Base-by-base conservation (phyloP, 345 rosid species). In the Ceriops zippeliana region DNA sequence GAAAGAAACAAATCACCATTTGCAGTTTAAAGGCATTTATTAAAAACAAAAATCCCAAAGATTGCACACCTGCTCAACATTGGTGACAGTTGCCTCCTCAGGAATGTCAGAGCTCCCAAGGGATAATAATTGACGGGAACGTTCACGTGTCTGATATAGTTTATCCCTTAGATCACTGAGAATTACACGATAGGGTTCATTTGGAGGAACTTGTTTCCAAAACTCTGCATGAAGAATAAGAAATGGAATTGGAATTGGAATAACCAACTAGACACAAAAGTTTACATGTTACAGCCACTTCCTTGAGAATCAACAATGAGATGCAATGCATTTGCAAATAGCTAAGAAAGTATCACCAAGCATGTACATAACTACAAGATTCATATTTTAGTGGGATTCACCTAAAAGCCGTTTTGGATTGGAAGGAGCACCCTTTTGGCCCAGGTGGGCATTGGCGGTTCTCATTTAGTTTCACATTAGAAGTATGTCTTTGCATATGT, bases 141-240 rank as follows among this genome's bases (percentile, higher is more conserved):
- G 93, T 73, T 95, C 99, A 37, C 98, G 93, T 58, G 99, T 92
- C 69, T 77, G 82, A 79, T 96, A 96, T 68, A 96, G 76, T 70
- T 90, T 96, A 81, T 90, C 99, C 73, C 99, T 90, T 64, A 96
- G 86, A 52, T 92, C 96, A 56, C 98, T 92, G 19, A 96, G 98
- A 53, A 96, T 80, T 38, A 93, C 98, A 56, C 99, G 86, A 68
- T 96, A 96, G 32, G 99, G 99, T 74, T 96, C 99, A 66, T 68
- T 90, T 8, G 92, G 72, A 74, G 97, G 97, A 75, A 92, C 74
- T 73, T 85, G 90, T 72, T 96, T 96, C 99, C 99, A 91, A 63
- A 95, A 95, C 68, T 95, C 96, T 95, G 86, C 27, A 13, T 7
- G 17, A 11, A 21, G 31, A 56, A 56, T 24, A 56, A 56, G 31